Conservation (phyloP, 768 basidiomycete species). For the Chalciporus piperatus region DNA sequence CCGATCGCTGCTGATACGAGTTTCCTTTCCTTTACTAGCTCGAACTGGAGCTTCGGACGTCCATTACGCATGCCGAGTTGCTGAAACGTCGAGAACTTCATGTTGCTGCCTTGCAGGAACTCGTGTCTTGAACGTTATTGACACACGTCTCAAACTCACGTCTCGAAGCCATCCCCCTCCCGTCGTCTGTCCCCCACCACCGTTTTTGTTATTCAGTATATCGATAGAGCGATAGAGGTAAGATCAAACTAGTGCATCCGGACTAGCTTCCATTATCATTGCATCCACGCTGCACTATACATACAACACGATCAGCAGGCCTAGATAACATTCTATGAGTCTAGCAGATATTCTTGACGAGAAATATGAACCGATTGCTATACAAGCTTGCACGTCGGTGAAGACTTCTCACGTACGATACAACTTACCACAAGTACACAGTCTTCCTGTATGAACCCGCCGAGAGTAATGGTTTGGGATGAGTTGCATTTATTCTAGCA, state of each 20-base stretch:
- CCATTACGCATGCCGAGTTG: constrained; percentile 54
- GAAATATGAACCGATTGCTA: too few relatives aligned
- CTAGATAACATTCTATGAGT: too few relatives aligned
- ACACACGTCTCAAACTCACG: background rate
- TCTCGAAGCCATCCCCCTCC: background rate
- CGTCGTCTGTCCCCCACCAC: too few relatives aligned
- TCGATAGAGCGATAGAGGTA: constrained; percentile 14
- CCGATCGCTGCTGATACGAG: background rate
- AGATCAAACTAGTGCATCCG: background rate
- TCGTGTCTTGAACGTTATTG: constrained; percentile 32
- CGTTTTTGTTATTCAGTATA: background rate
- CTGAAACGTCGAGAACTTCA: constrained; percentile 53
- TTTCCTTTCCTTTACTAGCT: constrained; percentile 32
- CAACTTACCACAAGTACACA: too few relatives aligned
- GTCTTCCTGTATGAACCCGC: too few relatives aligned
- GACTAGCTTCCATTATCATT: background rate
- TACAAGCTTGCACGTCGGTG: too few relatives aligned
- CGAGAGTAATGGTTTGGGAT: too few relatives aligned
- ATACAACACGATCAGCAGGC: background rate
- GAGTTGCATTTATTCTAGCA: too few relatives aligned
- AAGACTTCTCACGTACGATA: too few relatives aligned
- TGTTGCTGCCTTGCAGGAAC: constrained; percentile 41
- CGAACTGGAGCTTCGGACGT: constrained; percentile 55
- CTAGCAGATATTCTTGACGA: too few relatives aligned
- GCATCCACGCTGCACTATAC: constrained; percentile 1